Conservation (phyloP, 1,284 basidiomycete genomes). For the Boletus sp. region DNA sequence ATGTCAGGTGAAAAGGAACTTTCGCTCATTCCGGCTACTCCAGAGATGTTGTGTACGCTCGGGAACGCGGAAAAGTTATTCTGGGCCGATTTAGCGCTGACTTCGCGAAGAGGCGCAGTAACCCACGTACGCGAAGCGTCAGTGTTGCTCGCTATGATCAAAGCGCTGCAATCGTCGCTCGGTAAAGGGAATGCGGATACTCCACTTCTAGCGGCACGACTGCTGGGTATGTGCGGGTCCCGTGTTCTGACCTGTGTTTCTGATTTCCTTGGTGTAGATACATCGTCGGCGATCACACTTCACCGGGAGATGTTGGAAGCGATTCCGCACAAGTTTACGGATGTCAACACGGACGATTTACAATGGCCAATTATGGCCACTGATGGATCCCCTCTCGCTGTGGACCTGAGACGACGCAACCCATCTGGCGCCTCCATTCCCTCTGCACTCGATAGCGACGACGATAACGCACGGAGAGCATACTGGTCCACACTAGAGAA, state of each 20-base stretch:
- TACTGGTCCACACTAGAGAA: constrained; percentile 44
- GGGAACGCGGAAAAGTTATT: constrained; percentile 72
- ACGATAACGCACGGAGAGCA: constrained; percentile 42
- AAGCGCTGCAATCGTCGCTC: constrained; percentile 78
- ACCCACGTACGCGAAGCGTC: constrained; percentile 74
- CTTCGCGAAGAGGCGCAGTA: constrained; percentile 63
- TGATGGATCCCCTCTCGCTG: constrained; percentile 45
- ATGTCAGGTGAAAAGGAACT: constrained; percentile 54
- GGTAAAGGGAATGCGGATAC: constrained; percentile 57
- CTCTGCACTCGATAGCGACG: constrained; percentile 36
- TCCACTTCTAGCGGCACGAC: constrained; percentile 58
- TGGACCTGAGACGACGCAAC: constrained; percentile 7
- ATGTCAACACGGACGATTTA: constrained; percentile 56
- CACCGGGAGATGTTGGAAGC: constrained; percentile 79
- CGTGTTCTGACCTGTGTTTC: constrained; percentile 1
- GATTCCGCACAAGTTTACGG: constrained; percentile 65
- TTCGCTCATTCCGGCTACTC: constrained; percentile 48
- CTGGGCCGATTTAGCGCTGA: constrained; percentile 64
- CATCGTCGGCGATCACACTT: constrained; percentile 73
- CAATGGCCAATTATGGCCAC: constrained; percentile 64
- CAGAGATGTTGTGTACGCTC: constrained; percentile 66
- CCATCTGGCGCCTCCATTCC: constrained; percentile 13
- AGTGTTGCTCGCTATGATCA: constrained; percentile 70
- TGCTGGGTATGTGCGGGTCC: constrained; percentile 60
- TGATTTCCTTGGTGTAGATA: constrained; percentile 52